Evolutionary conservation across 2,329 filamentous ascomycete genomes (phyloP).

Genomic region (Phaeosphaeria sp.): DNA sequence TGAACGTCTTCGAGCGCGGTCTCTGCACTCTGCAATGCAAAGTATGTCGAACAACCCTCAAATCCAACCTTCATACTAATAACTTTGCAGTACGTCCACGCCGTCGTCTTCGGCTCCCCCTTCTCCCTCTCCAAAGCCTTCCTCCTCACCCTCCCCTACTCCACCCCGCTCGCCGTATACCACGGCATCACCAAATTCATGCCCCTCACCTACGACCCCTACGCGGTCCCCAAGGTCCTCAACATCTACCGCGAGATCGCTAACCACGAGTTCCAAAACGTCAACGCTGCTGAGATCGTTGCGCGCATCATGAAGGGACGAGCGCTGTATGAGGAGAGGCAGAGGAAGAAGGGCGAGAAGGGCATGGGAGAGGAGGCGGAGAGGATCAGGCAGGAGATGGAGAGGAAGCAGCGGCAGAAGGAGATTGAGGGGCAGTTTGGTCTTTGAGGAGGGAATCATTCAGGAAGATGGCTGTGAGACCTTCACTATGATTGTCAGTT

Average conservation of each 20-base stretch:
- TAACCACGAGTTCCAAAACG: slow-evolving; percentile 79
- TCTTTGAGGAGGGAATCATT: slow-evolving; percentile 9
- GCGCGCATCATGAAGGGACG: slow-evolving; percentile 86
- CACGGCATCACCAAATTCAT: slow-evolving; percentile 97
- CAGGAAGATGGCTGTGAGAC: too few species aligned
- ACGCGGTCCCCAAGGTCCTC: slow-evolving; percentile 79
- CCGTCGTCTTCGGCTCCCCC: slow-evolving; percentile 87
- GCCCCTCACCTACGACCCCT: slow-evolving; percentile 66
- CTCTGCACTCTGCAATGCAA: slow-evolving; percentile 95
- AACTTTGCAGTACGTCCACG: slow-evolving; percentile 76
- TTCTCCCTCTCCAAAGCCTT: slow-evolving; percentile 84
- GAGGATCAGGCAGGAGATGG: slow-evolving; percentile 46
- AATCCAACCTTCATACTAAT: slow-evolving; percentile 5
- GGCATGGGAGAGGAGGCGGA: slow-evolving; percentile 71
- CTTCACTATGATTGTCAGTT: not conserved
- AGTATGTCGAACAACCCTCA: slow-evolving; percentile 57
- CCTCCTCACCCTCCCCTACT: slow-evolving; percentile 73
- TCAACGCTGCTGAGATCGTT: slow-evolving; percentile 93
- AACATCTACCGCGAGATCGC: slow-evolving; percentile 84
- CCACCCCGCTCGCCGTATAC: slow-evolving; percentile 79
- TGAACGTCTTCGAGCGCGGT: slow-evolving; percentile 97
- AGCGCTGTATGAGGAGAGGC: slow-evolving; percentile 87
- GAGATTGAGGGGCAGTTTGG: slow-evolving; percentile 53
- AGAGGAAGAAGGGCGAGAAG: slow-evolving; percentile 89
- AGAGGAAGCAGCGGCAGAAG: slow-evolving; percentile 42